Conservation (phyloP, 2,329 filamentous ascomycete species). For the Chrysoporthe austroafricana region DNA sequence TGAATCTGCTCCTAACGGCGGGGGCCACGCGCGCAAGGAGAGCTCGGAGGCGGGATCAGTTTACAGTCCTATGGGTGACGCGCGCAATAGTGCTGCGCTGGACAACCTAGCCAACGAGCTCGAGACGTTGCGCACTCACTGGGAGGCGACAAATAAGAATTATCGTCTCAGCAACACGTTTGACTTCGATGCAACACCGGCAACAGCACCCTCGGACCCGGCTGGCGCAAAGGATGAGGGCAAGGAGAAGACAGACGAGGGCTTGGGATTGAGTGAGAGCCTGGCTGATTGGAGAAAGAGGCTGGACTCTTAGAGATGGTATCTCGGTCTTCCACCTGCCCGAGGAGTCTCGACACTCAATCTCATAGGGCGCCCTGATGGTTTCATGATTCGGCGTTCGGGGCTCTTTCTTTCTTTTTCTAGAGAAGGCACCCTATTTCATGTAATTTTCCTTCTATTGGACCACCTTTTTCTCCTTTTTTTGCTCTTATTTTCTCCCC, state of each 20-base stretch:
- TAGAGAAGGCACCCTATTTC: constrained; percentile 16
- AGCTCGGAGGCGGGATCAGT: constrained; percentile 66
- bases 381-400: constrained; percentile 27
- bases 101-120: constrained; percentile 92
- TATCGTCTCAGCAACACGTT: constrained; percentile 90
- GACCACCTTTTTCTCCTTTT: background rate
- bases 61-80: constrained; percentile 60
- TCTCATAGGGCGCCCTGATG: constrained; percentile 12
- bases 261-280: constrained; percentile 67
- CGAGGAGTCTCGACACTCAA: background rate
- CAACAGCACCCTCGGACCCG: constrained; percentile 27
- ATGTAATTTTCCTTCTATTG: constrained; percentile 20
- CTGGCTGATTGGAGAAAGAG: constrained; percentile 80
- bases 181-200: constrained; percentile 68
- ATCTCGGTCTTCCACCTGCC: constrained; percentile 37
- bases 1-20: constrained; percentile 43
- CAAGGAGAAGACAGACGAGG: constrained; percentile 32
- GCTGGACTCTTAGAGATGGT: constrained; percentile 58
- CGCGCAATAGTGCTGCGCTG: constrained; percentile 69
- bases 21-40: constrained; percentile 55
- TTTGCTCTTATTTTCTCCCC: background rate
- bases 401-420: constrained; percentile 7
- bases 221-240: constrained; percentile 46
- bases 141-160: constrained; percentile 95
- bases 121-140: constrained; percentile 85